Percentiles rank a stretch among this genome's conserved stretches.
Conservation (phyloP, 805 yeast species). For the Sugiyamaella floridensis region DNA sequence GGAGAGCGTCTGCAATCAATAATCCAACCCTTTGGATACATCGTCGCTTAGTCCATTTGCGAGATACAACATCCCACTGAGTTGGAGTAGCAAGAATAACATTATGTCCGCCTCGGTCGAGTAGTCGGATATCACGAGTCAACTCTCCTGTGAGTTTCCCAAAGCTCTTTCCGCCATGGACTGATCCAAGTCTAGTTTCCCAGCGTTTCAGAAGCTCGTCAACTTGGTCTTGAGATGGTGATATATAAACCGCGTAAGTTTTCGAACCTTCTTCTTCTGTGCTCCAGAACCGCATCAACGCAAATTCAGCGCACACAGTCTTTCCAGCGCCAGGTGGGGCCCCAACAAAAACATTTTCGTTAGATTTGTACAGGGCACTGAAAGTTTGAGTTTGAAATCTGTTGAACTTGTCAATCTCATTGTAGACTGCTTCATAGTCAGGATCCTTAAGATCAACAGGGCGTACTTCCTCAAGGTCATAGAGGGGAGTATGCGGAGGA, state of each 20-base stretch:
- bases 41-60: slow-evolving; percentile 77
- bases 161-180: slow-evolving; percentile 55
- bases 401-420: slow-evolving; percentile 51
- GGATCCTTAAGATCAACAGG: slow-evolving; percentile 41
- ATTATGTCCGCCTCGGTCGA: slow-evolving; percentile 48
- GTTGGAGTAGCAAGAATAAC: slow-evolving; percentile 70
- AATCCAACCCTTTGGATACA: slow-evolving; percentile 60
- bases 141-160: slow-evolving; percentile 53
- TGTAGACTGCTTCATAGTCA: slow-evolving; percentile 42
- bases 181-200: slow-evolving; percentile 26
- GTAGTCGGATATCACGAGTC: slow-evolving; percentile 44
- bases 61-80: slow-evolving; percentile 65
- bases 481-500: slow-evolving; percentile 52
- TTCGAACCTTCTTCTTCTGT: slow-evolving; percentile 51
- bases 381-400: slow-evolving; percentile 68
- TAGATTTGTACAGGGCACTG: slow-evolving; percentile 48
- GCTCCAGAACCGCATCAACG: slow-evolving; percentile 66
- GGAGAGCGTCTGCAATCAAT: slow-evolving; percentile 68
- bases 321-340: slow-evolving; percentile 73
- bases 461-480: slow-evolving; percentile 47
- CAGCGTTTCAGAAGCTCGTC: slow-evolving; percentile 45
- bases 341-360: slow-evolving; percentile 60
- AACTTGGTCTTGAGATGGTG: slow-evolving; percentile 52
- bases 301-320: slow-evolving; percentile 62
- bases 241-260: slow-evolving; percentile 50